These are phyloP conservation scores for Kentomonas sorsogonicus DNA, from an alignment of 208 protist species.

Conservation along the genomic window DNA sequence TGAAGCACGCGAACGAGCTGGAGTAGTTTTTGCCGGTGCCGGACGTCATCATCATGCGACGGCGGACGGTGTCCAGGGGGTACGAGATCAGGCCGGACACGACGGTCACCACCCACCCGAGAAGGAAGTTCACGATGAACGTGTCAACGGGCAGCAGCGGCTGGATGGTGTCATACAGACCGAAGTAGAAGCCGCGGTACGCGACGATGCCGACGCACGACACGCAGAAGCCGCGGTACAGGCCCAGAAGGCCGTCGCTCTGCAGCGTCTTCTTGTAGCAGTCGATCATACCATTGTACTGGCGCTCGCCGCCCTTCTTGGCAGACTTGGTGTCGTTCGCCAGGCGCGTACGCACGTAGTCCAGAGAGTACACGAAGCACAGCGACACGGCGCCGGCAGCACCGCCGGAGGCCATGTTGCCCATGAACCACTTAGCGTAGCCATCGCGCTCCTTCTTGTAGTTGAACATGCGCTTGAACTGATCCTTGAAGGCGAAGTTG, in stretches of 20 bases:
- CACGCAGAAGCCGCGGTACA: conserved; percentile 96
- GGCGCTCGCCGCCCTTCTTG: conserved; percentile 79
- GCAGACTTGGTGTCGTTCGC: conserved; percentile 88
- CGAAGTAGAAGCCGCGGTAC: conserved; percentile 97
- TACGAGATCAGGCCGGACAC: conserved; percentile 84
- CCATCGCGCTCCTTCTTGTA: conserved; percentile 77
- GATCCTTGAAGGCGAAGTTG: conserved; percentile 98
- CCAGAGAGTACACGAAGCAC: conserved; percentile 96
- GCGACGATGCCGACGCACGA: conserved; percentile 94
- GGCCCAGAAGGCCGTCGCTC: conserved; percentile 58
- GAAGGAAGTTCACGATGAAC: conserved; percentile 69
- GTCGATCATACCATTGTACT: conserved; percentile 95
- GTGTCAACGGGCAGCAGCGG: conserved; percentile 60
- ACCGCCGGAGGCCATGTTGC: conserved; percentile 95
- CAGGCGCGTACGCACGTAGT: conserved; percentile 97
- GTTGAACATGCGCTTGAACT: conserved; percentile 94
- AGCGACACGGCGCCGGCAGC: conserved; percentile 94
- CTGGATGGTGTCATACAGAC: conserved; percentile 91
- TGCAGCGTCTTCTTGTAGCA: conserved; percentile 91
- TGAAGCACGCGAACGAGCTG: conserved; percentile 65
- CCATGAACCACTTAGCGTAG: conserved; percentile 83
- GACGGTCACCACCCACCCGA: conserved; percentile 68
- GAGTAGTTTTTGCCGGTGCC: conserved; percentile 64
- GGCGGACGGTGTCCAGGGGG: conserved; percentile 97
- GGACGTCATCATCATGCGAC: conserved; percentile 95